Conservation (phyloP, 2,329 filamentous ascomycete species). For the Neopestalotiopsis sp. region DNA sequence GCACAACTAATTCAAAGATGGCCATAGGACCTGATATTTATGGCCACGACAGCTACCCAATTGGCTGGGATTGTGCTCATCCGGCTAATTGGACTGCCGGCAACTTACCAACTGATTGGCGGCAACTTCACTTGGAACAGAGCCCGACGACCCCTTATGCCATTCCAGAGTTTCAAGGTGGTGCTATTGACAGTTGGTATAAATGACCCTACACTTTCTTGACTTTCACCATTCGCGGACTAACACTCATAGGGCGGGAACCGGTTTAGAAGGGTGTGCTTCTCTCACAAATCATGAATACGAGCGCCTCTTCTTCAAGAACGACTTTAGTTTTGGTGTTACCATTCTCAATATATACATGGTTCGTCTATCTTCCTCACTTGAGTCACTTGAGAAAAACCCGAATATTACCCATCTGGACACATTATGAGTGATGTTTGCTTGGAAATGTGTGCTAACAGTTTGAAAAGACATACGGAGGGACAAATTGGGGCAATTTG, state of each 20-base stretch:
- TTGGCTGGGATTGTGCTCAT: slow-evolving; percentile 51
- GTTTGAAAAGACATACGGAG: slow-evolving; percentile 50
- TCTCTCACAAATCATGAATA: slow-evolving; percentile 74
- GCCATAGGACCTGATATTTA: slow-evolving; percentile 31
- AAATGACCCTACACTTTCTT: not conserved
- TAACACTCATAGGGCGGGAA: slow-evolving; percentile 56
- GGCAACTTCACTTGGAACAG: slow-evolving; percentile 57
- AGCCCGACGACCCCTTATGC: slow-evolving; percentile 69
- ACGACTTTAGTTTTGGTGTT: slow-evolving; percentile 59
- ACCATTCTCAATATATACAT: slow-evolving; percentile 78
- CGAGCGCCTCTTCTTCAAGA: slow-evolving; percentile 80
- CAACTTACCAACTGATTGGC: slow-evolving; percentile 61
- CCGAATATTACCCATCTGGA: no score
- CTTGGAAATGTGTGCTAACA: not conserved
- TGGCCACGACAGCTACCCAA: slow-evolving; percentile 47
- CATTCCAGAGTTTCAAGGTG: slow-evolving; percentile 64
- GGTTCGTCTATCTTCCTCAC: slow-evolving; percentile 35
- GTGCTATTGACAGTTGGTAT: slow-evolving; percentile 71
- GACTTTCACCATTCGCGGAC: not conserved
- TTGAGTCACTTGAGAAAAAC: no score
- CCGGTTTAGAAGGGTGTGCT: slow-evolving; percentile 70
- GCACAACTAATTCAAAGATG: not conserved
- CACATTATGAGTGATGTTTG: no score
- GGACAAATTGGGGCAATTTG: slow-evolving; percentile 85
- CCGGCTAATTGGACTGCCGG: slow-evolving; percentile 62